These are phyloP conservation scores for Aspergillus sergii DNA, from an alignment of 2,329 filamentous ascomycete species.

Conservation along the genomic window DNA sequence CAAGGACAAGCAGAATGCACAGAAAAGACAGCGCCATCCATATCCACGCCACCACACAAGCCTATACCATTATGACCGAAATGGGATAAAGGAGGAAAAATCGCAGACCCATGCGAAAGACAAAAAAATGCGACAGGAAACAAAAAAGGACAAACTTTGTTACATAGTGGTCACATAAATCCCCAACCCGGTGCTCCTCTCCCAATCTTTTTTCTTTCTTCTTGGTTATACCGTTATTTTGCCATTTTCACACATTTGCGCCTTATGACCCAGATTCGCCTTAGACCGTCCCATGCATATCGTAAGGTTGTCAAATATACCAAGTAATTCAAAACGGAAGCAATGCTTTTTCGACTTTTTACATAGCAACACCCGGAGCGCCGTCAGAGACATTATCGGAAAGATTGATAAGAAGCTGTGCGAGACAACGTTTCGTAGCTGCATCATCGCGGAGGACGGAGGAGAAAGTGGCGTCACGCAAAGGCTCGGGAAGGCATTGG, in stretches of 20 bases:
- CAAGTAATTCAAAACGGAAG: conserved; percentile 34
- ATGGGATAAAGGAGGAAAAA: conserved; percentile 9
- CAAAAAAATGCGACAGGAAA: conserved; percentile 15
- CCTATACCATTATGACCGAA: conserved; percentile 32
- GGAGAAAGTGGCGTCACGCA: conserved; percentile 97
- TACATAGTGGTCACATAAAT: conserved; percentile 20
- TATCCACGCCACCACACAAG: conserved; percentile 37
- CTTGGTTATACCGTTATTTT: conserved; percentile 19
- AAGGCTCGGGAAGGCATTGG: conserved; percentile 95
- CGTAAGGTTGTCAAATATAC: conserved; percentile 40
- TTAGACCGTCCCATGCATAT: conserved; percentile 45
- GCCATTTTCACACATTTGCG: conserved; percentile 37
- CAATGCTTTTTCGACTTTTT: conserved; percentile 34
- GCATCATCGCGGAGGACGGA: conserved; percentile 95
- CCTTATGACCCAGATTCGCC: conserved; percentile 44
- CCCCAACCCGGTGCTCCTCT: conserved; percentile 8
- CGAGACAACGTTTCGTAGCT: conserved; percentile 93
- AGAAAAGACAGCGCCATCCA: conserved; percentile 40
- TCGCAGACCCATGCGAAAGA: conserved; percentile 23
- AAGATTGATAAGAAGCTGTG: conserved; percentile 95
- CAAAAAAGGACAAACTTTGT: conserved; percentile 12
- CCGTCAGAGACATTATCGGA: conserved; percentile 78
- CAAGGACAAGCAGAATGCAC: conserved; percentile 34
- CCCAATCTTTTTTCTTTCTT: conserved; percentile 10
- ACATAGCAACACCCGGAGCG: conserved; percentile 42